Evolutionary conservation across 2,329 filamentous ascomycete genomes (phyloP), one percentile per base, ranked within the genome.

Genomic region (Colletotrichum magnum): DNA sequence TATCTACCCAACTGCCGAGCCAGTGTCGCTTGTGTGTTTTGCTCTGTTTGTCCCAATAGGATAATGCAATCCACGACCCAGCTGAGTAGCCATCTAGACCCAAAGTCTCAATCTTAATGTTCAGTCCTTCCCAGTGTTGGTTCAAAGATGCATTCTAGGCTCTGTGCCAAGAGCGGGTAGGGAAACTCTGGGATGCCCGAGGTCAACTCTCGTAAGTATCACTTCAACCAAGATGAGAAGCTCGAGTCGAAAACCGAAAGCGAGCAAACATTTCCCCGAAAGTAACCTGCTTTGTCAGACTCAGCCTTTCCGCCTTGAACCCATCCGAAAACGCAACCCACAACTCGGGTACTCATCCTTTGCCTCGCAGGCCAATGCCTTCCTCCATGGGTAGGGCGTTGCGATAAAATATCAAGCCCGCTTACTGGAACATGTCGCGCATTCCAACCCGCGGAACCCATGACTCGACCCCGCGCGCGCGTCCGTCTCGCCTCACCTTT

Each of bases 381-480:
- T n/a, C 24, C 32, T 7, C 15, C 9, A 10, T 13, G 9, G 54
- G 43, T n/a, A 28, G 32, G 32, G 32, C 32, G 32, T 26, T 48
- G n/a, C 15, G 32, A 32, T 32, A 47, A 45, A 48, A 41, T 28
- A 24, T 3, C 7, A 10, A 36, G 32, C 56, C 56, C 13, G 41
- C 6, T 58, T 32, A 48, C 18, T 26, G 24, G n/a, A 48, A 28
- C 12, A 36, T 5, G 10, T 18, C 56, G 45, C 26, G 10, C 28
- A 36, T 58, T 58, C 41, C 41, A 50, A n/a, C 15, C 13, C 13
- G 16, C 18, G 10, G 6, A 41, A 16, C 32, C 57, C 26, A 50
- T 59, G 45, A 59, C 45, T 50, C 57, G 45, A 59, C 45, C 57
- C 57, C 57, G 57, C 45, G n/a, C 50, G 41, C 41, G 41, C 6